Percentiles rank a stretch among this genome's conserved stretches.
phyloP scores from a whole-genome alignment of 352 stramenopile species.

The Pythium apleroticum region DNA sequence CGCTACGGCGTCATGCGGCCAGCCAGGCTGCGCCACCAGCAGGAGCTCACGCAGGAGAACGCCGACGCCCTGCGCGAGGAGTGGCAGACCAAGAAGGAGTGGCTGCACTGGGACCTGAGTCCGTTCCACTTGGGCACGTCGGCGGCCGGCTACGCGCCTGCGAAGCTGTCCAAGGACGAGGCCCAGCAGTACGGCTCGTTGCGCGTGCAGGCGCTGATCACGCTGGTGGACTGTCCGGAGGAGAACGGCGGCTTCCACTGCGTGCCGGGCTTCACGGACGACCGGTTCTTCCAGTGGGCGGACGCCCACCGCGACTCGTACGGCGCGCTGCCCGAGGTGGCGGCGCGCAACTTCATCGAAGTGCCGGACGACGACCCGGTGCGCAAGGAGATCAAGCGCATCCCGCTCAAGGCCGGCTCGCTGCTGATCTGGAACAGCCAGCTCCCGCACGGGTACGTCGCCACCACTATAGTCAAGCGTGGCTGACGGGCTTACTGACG shows the following conservation, averaged over 20 bases:
- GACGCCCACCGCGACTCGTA: slow-evolving; percentile 33
- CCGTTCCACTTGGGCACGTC: slow-evolving; percentile 52
- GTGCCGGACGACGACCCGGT: slow-evolving; percentile 44
- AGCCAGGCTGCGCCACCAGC: slow-evolving; percentile 31
- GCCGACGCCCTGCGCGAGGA: slow-evolving; percentile 32
- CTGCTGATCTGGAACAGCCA: slow-evolving; percentile 55
- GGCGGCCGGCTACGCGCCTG: slow-evolving; percentile 38
- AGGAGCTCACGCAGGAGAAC: slow-evolving; percentile 27
- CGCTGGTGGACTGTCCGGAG: slow-evolving; percentile 42
- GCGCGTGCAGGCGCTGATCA: slow-evolving; percentile 44
- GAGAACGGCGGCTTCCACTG: slow-evolving; percentile 51
- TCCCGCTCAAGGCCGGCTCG: slow-evolving; percentile 46
- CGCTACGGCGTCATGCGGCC: slow-evolving; percentile 51
- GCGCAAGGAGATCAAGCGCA: slow-evolving; percentile 33
- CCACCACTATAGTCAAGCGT: no score
- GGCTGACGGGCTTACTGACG: background rate
- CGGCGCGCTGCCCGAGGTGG: slow-evolving; percentile 33
- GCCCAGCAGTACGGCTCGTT: slow-evolving; percentile 39
- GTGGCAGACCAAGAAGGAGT: slow-evolving; percentile 54
- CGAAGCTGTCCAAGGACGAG: slow-evolving; percentile 17
- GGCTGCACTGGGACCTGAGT: slow-evolving; percentile 54
- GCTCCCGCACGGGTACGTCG: slow-evolving; percentile 36
- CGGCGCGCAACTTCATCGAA: slow-evolving; percentile 45
- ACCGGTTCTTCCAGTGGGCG: slow-evolving; percentile 48
- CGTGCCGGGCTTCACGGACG: slow-evolving; percentile 45